Evolutionary conservation across 495 filamentous ascomycete species (phyloP), one percentile per base, ranked within the genome.

Genomic region (Articulospora tetracladia): DNA sequence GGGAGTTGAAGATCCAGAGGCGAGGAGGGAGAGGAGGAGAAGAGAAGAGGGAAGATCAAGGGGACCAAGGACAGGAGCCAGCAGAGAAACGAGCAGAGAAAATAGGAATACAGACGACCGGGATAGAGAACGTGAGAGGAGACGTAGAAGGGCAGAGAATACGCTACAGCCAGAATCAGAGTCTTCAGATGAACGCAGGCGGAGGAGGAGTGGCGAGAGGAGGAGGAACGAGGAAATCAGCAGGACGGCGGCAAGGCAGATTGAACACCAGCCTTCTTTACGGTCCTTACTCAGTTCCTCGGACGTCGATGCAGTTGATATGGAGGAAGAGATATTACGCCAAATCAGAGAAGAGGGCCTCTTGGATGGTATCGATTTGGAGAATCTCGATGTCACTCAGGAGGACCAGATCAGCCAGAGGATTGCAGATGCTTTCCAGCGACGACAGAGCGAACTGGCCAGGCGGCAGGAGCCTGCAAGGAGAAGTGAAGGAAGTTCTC

Each of bases 321-420:
- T 94, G 68, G 86, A 95, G 70, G 91, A 93, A 66, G 92, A 94
- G 69, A 96, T 97, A 60, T 76, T 93, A 62, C 79, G 88, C 39
- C 90, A 94, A 71, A 96, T 97, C 52, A 82, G 92, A 61, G 90
- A 93, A 64, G 92, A 96, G 64, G 92, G 92, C 0, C 70, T 96
- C 52, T 70, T 97, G 54, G 89, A 96, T 63, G 91, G 91, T 28
- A 82, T 96, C 53, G 90, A 97, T 66, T 73, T 95, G 54, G 84
- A 91, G 66, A 89, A 90, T 62, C 80, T 97, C 25, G 88, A 89
- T 62, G 77, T 88, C 2, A 74, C 73, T 49, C 88, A 86, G 60
- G 91, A 96, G 65, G 90, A 96, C 62, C 89, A 94, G 70, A 81
- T 97, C 7, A 95, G 88, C 68, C 87, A 92, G 68, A 83, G 86